A percentile compares a stretch with the other conserved stretches of the same genome.
These are phyloP conservation scores for Pelargonium fulgidum DNA, from an alignment of 441 rosid species.

Conservation along the genomic window DNA sequence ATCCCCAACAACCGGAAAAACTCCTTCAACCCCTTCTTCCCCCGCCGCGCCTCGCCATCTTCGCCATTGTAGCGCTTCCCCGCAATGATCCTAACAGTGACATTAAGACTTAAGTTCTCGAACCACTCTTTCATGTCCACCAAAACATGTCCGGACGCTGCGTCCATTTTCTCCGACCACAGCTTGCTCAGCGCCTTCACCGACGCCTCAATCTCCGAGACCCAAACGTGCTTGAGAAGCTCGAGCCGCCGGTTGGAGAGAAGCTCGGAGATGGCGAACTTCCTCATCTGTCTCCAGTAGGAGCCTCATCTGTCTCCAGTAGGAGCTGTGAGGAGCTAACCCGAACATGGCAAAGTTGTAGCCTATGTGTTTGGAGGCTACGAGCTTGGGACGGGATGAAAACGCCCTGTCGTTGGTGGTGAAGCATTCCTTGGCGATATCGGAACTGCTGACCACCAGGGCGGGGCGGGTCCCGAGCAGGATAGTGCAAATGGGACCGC, in stretches of 20 bases:
- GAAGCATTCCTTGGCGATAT: conserved; percentile 44
- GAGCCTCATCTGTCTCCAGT: no score
- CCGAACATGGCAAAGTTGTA: conserved; percentile 33
- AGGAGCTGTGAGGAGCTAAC: conserved; percentile 30
- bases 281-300: conserved; percentile 45
- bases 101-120: conserved; percentile 29
- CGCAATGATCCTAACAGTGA: conserved; percentile 35
- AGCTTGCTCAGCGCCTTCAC: conserved; percentile 27
- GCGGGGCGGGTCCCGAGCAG: conserved; percentile 34
- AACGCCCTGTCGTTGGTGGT: conserved; percentile 33
- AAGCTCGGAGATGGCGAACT: conserved; percentile 30
- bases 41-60: conserved; percentile 20
- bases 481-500: conserved; percentile 41
- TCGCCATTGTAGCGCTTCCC: conserved; percentile 32
- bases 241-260: conserved; percentile 42
- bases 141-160: conserved; percentile 2
- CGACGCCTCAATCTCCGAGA: conserved; percentile 29
- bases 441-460: conserved; percentile 38
- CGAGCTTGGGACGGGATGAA: conserved; percentile 35
- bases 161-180: conserved; percentile 21
- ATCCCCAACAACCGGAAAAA: conserved; percentile 27
- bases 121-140: conserved; percentile 41
- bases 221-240: conserved; percentile 29
- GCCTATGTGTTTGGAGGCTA: conserved; percentile 27
- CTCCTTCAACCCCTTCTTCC: conserved; percentile 30